Conservation (phyloP, 441 rosid genomes). For the Erysimum pusillum region DNA sequence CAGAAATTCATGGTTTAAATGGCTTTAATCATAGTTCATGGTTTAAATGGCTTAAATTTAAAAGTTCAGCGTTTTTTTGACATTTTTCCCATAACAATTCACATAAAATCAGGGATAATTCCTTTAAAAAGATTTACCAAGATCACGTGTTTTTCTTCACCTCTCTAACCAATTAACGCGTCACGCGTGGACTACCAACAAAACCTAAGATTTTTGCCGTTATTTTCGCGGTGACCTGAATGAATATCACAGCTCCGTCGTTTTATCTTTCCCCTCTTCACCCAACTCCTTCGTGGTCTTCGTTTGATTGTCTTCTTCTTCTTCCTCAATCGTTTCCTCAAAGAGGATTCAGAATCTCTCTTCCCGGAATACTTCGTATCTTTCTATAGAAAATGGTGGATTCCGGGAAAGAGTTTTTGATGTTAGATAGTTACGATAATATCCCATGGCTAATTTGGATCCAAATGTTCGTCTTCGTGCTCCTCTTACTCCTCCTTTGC, state of each 20-base stretch:
- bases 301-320: conserved; percentile 31
- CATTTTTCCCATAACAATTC: too few relatives aligned
- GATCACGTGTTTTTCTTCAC: conserved; percentile 3
- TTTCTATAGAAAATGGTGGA: conserved; percentile 15
- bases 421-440: conserved; percentile 37
- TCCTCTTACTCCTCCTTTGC: conserved; percentile 41
- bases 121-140: not conserved
- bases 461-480: conserved; percentile 49
- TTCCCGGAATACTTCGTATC: not conserved
- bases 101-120: not conserved
- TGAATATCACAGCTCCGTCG: conserved; percentile 38
- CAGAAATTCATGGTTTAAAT: too few relatives aligned
- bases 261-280: conserved; percentile 23
- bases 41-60: too few relatives aligned
- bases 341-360: conserved; percentile 29
- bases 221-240: conserved; percentile 35
- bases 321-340: conserved; percentile 1
- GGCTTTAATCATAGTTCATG: too few relatives aligned
- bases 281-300: conserved; percentile 16
- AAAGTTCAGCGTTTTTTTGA: too few relatives aligned
- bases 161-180: not conserved
- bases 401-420: conserved; percentile 31
- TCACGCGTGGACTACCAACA: conserved; percentile 36
- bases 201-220: conserved; percentile 27
- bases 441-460: conserved; percentile 48